phyloP scores from a whole-genome alignment of 805 yeast genomes.

The Suhomyces sp. region DNA sequence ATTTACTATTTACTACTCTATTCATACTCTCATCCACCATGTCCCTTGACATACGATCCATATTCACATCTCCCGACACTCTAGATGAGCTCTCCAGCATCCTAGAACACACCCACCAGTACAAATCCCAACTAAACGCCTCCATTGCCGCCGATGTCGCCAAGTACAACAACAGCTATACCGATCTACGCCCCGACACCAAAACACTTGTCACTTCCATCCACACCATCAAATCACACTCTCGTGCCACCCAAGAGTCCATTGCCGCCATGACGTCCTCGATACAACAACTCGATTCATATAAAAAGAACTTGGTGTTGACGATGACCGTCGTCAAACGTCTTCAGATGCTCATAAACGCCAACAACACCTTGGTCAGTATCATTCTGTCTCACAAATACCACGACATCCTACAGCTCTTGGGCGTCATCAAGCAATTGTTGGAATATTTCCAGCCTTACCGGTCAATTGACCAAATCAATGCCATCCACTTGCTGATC shows the following conservation, averaged over 20 bases:
- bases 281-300: conserved; percentile 73
- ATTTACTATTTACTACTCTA: not conserved
- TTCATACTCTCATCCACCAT: not conserved
- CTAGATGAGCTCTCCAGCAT: conserved; percentile 51
- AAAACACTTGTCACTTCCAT: conserved; percentile 43
- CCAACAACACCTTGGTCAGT: conserved; percentile 58
- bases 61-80: conserved; percentile 41
- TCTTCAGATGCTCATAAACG: conserved; percentile 78
- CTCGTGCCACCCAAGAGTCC: conserved; percentile 54
- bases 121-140: conserved; percentile 47
- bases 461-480: conserved; percentile 79
- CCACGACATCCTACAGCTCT: conserved; percentile 53
- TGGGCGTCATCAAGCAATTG: conserved; percentile 72
- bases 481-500: conserved; percentile 58
- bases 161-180: conserved; percentile 34
- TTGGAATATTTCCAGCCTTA: conserved; percentile 72
- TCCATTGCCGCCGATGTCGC: conserved; percentile 41
- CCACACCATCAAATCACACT: conserved; percentile 44
- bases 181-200: conserved; percentile 32
- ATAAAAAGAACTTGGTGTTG: conserved; percentile 77
- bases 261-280: conserved; percentile 71
- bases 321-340: conserved; percentile 86
- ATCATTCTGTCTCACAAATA: conserved; percentile 48
- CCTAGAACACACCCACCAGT: conserved; percentile 46
- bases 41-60: not conserved